Conservation (phyloP, 176 grass and related monocot genomes). For the Oryza brachyantha region DNA sequence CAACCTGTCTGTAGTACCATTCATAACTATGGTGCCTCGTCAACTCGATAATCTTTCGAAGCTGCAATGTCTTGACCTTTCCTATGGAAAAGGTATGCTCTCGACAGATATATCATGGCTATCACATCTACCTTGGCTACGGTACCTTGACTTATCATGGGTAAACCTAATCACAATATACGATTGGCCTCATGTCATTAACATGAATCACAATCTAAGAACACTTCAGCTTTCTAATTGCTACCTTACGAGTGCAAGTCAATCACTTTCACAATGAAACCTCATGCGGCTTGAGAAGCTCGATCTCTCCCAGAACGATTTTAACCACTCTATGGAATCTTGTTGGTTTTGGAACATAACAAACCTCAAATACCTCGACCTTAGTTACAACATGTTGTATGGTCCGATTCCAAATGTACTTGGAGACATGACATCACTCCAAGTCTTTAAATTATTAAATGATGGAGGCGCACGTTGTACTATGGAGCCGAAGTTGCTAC, state of each 20-base stretch:
- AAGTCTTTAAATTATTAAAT: too few species aligned
- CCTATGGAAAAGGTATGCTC: neutral
- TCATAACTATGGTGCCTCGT: too few species aligned
- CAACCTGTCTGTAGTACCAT: constrained; percentile 4
- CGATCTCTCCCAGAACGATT: neutral
- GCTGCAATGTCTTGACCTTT: neutral
- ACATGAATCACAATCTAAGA: too few species aligned
- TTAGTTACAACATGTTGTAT: neutral
- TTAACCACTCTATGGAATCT: neutral
- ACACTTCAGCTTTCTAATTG: too few species aligned
- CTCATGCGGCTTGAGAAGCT: neutral
- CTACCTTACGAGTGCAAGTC: neutral
- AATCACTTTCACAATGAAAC: neutral
- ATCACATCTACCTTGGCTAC: neutral
- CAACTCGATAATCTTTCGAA: constrained; percentile 3
- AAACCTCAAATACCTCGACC: neutral
- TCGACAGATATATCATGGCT: neutral
- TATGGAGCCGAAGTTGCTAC: neutral
- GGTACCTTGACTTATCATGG: too few species aligned
- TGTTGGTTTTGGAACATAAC: constrained; percentile 43
- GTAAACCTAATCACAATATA: neutral
- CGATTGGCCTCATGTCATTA: neutral
- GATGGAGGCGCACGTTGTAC: too few species aligned
- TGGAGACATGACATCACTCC: neutral
- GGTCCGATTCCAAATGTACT: neutral